Percentiles rank a stretch among this genome's conserved stretches.
phyloP scores from a whole-genome alignment of 257 asterid species.

The Voacanga thouarsii region DNA sequence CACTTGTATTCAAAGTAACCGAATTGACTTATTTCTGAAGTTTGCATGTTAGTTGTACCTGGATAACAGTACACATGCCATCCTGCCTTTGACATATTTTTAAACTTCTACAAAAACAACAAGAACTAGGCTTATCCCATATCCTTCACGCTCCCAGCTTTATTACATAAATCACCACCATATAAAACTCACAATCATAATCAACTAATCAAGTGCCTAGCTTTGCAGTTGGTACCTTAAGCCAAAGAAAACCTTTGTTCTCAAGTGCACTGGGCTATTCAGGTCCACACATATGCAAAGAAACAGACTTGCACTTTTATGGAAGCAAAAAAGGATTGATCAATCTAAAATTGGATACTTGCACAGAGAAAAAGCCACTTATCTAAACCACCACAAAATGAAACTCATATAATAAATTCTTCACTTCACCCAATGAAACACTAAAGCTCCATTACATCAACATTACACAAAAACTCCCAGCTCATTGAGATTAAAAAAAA shows the following conservation, averaged over 20 bases:
- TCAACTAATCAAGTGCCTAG: not conserved
- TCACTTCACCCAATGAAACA: not conserved
- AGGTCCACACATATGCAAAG: not conserved
- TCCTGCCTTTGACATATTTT: too few species aligned
- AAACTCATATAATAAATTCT: not conserved
- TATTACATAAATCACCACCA: too few species aligned
- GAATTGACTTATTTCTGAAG: too few species aligned
- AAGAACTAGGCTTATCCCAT: too few species aligned
- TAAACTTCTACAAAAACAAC: too few species aligned
- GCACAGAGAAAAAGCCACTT: not conserved
- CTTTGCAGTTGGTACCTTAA: too few species aligned
- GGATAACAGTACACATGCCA: too few species aligned
- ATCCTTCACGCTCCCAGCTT: too few species aligned
- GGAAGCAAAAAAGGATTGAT: not conserved
- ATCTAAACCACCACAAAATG: not conserved
- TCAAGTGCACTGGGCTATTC: not conserved
- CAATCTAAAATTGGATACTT: not conserved
- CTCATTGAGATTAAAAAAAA: not conserved
- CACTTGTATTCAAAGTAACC: too few species aligned
- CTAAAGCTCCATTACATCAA: not conserved
- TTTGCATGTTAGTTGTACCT: too few species aligned
- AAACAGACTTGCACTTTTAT: not conserved
- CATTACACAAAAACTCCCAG: not conserved
- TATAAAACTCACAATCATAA: too few species aligned
- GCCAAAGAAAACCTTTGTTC: too few species aligned